These are phyloP conservation scores for Torulaspora microellipsoides DNA, from an alignment of 805 yeast species.

Conservation along the genomic window DNA sequence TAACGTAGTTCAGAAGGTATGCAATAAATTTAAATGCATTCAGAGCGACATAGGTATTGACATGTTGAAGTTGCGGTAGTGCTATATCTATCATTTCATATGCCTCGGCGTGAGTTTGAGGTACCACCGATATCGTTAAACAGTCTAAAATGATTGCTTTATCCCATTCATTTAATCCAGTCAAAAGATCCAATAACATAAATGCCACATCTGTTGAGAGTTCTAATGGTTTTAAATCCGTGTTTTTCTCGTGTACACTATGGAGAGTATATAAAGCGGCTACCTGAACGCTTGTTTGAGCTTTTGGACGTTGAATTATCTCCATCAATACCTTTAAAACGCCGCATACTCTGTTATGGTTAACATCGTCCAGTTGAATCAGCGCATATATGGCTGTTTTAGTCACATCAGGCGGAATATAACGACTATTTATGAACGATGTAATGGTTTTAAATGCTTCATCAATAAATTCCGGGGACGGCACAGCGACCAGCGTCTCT, in stretches of 20 bases:
- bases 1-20: constrained; percentile 69
- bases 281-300: constrained; percentile 57
- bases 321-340: constrained; percentile 37
- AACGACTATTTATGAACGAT: constrained; percentile 41
- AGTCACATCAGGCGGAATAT: constrained; percentile 49
- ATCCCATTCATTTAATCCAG: constrained; percentile 58
- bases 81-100: constrained; percentile 56
- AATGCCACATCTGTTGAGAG: constrained; percentile 40
- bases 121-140: constrained; percentile 58
- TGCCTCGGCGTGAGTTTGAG: constrained; percentile 65
- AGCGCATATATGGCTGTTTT: constrained; percentile 67
- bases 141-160: constrained; percentile 64
- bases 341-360: constrained; percentile 44
- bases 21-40: constrained; percentile 69
- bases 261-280: constrained; percentile 65
- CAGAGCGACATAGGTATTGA: constrained; percentile 74
- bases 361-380: constrained; percentile 59
- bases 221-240: constrained; percentile 27
- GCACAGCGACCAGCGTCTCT: constrained; percentile 58
- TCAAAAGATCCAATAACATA: constrained; percentile 35
- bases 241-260: constrained; percentile 53
- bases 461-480: constrained; percentile 47
- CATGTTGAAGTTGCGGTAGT: constrained; percentile 71
- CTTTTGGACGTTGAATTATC: constrained; percentile 42
- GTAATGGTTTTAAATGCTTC: constrained; percentile 41